Evolutionary conservation across 805 yeast species (phyloP), one percentile per base, ranked within the genome.

Genomic region (Pichia phayaonensis): DNA sequence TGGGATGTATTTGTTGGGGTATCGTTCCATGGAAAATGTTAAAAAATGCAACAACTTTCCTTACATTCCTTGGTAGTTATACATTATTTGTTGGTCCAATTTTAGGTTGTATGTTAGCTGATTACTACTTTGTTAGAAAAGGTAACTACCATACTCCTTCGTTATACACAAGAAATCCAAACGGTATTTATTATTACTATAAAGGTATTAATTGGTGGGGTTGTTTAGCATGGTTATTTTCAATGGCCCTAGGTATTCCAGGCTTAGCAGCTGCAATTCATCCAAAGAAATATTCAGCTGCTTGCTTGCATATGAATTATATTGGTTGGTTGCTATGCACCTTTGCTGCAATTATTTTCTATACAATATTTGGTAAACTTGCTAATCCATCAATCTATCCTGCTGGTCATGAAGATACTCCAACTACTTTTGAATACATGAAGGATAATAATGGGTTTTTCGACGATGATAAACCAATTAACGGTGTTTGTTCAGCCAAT

Each of bases 11-110:
- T 23, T 61, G 71, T 2, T 66, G 69, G 67, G 66, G 60, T 8
- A 60, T 64, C 34, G 68, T 67, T 52, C 77, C 77, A 21, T 73
- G 77, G 77, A 59, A 58, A 22, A 61, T 72, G 43, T 64, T 66
- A 39, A 63, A 66, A 46, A 57, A 67, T 43, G 62, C 74, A 1
- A 53, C 71, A 2, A 62, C 60, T 13, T 72, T 73, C 56, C 52
- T 67, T 26, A 63, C 63, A 7, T 57, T 58, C 29, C 51, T 59
- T 45, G 48, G 55, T 40, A 53, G 60, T 16, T 72, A 66, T 55
- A 58, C 71, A 1, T 67, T 70, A 11, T 65, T 73, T 53, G 60
- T 72, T 36, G 64, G 68, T 11, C 75, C 77, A 11, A 57, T 72
- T 49, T 60, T 66, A 18, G 75, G 69, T 1, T 61, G 74, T 44